phyloP scores from a whole-genome alignment of 2,329 filamentous ascomycete genomes.

The Thelonectria olida region DNA sequence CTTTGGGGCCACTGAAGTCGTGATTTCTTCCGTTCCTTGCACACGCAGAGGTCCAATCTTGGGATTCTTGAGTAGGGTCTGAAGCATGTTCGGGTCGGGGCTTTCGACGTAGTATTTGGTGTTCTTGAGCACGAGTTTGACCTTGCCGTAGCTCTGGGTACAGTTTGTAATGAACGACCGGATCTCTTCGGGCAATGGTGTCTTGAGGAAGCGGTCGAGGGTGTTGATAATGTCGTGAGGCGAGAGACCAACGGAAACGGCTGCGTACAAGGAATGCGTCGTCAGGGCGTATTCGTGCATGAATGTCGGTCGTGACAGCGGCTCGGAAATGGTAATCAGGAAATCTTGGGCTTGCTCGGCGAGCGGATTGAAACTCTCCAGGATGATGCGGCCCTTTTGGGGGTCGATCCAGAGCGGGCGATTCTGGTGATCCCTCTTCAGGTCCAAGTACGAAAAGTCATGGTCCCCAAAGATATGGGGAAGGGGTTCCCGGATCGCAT shows the following conservation, averaged over 20 bases:
- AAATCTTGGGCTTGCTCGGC: constrained; percentile 92
- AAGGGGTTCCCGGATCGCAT: constrained; percentile 54
- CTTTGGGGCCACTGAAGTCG: constrained; percentile 83
- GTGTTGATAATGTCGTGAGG: constrained; percentile 91
- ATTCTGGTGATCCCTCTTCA: constrained; percentile 90
- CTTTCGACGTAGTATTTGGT: constrained; percentile 96
- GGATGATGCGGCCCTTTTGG: constrained; percentile 83
- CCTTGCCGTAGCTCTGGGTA: constrained; percentile 92
- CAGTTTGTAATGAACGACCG: constrained; percentile 80
- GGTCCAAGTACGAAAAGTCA: constrained; percentile 83
- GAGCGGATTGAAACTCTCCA: constrained; percentile 92
- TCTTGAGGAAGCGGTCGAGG: constrained; percentile 89
- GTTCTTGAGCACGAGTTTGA: constrained; percentile 93
- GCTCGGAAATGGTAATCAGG: constrained; percentile 94
- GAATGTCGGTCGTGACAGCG: constrained; percentile 86
- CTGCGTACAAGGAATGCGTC: constrained; percentile 92
- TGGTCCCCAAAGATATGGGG: constrained; percentile 57
- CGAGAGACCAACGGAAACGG: constrained; percentile 91
- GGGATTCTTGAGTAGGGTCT: constrained; percentile 84
- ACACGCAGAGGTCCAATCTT: constrained; percentile 83
- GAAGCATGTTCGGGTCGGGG: constrained; percentile 84
- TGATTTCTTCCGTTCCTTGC: constrained; percentile 76
- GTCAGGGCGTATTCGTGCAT: constrained; percentile 95
- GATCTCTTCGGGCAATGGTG: constrained; percentile 82
- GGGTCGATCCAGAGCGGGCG: constrained; percentile 96